Conservation (phyloP, 768 basidiomycete species). For the Pisolithus marmoratus region DNA sequence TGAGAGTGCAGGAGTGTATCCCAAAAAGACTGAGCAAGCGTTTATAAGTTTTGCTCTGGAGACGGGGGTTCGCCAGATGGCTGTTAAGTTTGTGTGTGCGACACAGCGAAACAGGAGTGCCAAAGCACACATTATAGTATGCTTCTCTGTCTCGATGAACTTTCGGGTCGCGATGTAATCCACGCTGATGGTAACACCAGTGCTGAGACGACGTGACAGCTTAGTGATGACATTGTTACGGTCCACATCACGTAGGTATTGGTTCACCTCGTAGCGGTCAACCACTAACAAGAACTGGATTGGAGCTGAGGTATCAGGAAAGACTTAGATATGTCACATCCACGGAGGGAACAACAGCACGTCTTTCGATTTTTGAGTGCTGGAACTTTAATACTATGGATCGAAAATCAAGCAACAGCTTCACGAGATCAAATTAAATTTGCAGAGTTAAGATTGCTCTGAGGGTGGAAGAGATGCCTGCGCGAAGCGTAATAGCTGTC, state of each 20-base stretch:
- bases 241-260: slow-evolving; percentile 39
- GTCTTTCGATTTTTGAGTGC: slow-evolving; percentile 36
- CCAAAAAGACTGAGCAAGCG: slow-evolving; percentile 48
- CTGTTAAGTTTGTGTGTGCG: slow-evolving; percentile 52
- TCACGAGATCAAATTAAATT: not conserved
- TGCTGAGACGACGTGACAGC: slow-evolving; percentile 47
- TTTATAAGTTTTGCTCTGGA: slow-evolving; percentile 45
- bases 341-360: slow-evolving; percentile 34
- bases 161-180: slow-evolving; percentile 27
- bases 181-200: slow-evolving; percentile 1
- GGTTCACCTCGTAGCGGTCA: slow-evolving; percentile 30
- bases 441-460: slow-evolving; percentile 11
- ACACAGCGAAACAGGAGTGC: slow-evolving; percentile 34
- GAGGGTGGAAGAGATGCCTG: slow-evolving; percentile 35
- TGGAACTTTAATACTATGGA: slow-evolving; percentile 49
- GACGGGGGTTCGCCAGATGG: too few relatives aligned
- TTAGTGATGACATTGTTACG: slow-evolving; percentile 47
- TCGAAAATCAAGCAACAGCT: not conserved
- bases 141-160: slow-evolving; percentile 36
- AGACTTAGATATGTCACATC: slow-evolving; percentile 43
- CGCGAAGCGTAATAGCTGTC: slow-evolving; percentile 41
- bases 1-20: slow-evolving; percentile 43
- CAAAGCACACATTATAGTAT: slow-evolving; percentile 68
- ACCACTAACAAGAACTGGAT: slow-evolving; percentile 46
- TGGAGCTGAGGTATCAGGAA: slow-evolving; percentile 62